These are phyloP conservation scores for Aspergillus tanneri DNA, from an alignment of 2,329 filamentous ascomycete genomes.

Conservation along the genomic window DNA sequence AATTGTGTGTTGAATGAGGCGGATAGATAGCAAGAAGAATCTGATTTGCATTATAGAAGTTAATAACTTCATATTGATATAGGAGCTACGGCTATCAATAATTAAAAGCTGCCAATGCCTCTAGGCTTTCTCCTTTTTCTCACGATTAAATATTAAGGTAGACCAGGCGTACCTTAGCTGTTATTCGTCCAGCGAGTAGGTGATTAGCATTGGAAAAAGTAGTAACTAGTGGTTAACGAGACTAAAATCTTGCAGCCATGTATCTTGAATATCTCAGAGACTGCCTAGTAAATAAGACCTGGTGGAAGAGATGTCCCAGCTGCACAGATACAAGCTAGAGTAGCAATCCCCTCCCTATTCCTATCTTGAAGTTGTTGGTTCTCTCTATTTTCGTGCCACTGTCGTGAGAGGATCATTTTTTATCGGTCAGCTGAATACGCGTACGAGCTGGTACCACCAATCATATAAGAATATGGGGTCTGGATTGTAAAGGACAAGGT, in stretches of 20 bases:
- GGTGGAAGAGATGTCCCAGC: conserved; percentile 12
- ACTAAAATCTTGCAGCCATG: conserved; percentile 15
- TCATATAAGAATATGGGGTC: too few species aligned
- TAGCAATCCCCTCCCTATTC: conserved; percentile 22
- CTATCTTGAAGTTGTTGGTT: conserved; percentile 17
- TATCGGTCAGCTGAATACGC: too few species aligned
- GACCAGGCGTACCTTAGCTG: conserved; percentile 2
- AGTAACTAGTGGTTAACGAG: background rate
- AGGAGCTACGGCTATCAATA: conserved; percentile 8
- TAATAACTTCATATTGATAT: conserved; percentile 14
- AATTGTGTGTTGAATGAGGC: conserved; percentile 8
- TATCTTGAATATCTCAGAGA: conserved; percentile 17
- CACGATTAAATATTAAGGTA: conserved; percentile 1
- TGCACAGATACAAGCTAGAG: conserved; percentile 18
- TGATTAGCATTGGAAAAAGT: background rate
- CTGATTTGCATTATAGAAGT: conserved; percentile 8
- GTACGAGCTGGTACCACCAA: too few species aligned
- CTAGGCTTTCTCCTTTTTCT: conserved; percentile 7
- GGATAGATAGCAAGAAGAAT: conserved; percentile 7
- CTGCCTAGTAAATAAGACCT: conserved; percentile 21
- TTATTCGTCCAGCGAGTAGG: background rate
- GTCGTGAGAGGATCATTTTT: conserved; percentile 17
- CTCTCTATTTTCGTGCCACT: conserved; percentile 4
- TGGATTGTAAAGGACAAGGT: too few species aligned
- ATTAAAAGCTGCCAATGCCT: conserved; percentile 4